These are phyloP conservation scores for Ogataea paraovalis DNA, from an alignment of 805 yeast genomes.

Conservation along the genomic window DNA sequence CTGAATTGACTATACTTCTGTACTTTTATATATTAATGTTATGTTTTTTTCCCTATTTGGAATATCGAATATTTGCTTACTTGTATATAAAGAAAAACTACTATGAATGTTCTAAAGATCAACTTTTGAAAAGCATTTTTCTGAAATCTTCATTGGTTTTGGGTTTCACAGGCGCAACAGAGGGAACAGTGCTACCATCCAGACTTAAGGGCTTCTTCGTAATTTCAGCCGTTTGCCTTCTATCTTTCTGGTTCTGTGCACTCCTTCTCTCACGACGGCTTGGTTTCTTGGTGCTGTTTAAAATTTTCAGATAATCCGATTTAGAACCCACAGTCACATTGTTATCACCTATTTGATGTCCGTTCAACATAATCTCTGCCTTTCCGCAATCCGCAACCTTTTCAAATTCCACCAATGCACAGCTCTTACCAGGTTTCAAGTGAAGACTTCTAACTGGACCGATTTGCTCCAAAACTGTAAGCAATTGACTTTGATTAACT, in stretches of 20 bases:
- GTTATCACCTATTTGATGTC: constrained; percentile 34
- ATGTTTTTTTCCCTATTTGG: background rate
- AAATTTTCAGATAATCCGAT: constrained; percentile 24
- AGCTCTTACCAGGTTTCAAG: constrained; percentile 41
- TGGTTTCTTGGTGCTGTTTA: background rate
- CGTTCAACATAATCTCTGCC: constrained; percentile 42
- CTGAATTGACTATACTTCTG: constrained; percentile 4
- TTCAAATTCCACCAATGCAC: constrained; percentile 49
- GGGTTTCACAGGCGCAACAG: constrained; percentile 2
- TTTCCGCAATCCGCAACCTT: constrained; percentile 45
- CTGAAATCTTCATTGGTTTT: constrained; percentile 38
- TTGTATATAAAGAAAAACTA: too few species aligned
- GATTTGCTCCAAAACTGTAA: constrained; percentile 25
- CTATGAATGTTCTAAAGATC: too few species aligned
- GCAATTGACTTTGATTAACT: constrained; percentile 34
- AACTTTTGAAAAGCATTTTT: constrained; percentile 26
- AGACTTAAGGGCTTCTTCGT: too few species aligned
- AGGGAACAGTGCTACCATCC: too few species aligned
- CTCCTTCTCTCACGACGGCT: background rate
- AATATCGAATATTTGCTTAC: background rate
- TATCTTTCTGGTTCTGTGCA: too few species aligned
- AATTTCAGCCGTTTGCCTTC: too few species aligned
- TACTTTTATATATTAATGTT: background rate
- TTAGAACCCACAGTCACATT: constrained; percentile 31
- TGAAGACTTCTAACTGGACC: constrained; percentile 41